A percentile compares a stretch with the other conserved stretches of the same genome.
Evolutionary conservation across 768 basidiomycete genomes (phyloP).

Genomic region (Lactifluus volemus): DNA sequence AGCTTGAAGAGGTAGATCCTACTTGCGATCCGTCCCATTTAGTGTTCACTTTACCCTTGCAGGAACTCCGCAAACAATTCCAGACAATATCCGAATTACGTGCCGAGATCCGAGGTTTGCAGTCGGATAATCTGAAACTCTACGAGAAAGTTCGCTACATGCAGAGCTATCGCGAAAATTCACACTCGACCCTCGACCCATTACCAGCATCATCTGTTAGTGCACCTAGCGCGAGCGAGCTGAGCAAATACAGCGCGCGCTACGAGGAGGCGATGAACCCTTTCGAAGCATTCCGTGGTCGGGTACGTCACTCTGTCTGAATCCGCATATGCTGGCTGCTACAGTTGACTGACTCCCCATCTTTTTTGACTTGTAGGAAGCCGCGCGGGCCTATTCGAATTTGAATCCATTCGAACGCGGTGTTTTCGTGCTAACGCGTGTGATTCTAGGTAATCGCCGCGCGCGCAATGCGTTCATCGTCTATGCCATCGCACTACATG

Average conservation of each 20-base stretch:
- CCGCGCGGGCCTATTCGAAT: conserved; percentile 84
- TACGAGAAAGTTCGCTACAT: conserved; percentile 99
- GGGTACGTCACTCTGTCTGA: conserved; percentile 45
- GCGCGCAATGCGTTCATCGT: conserved; percentile 84
- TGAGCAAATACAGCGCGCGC: conserved; percentile 81
- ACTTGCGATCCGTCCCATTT: not conserved
- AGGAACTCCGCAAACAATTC: conserved; percentile 95
- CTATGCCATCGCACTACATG: conserved; percentile 74
- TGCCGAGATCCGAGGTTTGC: conserved; percentile 82
- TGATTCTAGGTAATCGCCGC: conserved; percentile 81
- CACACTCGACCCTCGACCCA: conserved; percentile 57
- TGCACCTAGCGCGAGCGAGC: conserved; percentile 48
- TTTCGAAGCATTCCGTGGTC: conserved; percentile 92
- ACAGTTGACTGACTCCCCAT: not conserved
- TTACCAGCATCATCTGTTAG: conserved; percentile 35
- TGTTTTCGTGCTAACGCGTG: conserved; percentile 75
- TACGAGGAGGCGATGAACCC: conserved; percentile 99
- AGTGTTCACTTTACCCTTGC: not conserved
- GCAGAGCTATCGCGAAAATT: conserved; percentile 88
- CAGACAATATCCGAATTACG: conserved; percentile 92
- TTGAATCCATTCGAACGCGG: conserved; percentile 88
- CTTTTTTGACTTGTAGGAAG: conserved; percentile 59
- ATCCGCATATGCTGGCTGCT: no score
- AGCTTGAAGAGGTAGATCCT: conserved; percentile 76
- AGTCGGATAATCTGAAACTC: conserved; percentile 92